Percentiles rank a stretch among this genome's conserved stretches.
Conservation (phyloP, 1,284 basidiomycete species). For the Boletus smithii region DNA sequence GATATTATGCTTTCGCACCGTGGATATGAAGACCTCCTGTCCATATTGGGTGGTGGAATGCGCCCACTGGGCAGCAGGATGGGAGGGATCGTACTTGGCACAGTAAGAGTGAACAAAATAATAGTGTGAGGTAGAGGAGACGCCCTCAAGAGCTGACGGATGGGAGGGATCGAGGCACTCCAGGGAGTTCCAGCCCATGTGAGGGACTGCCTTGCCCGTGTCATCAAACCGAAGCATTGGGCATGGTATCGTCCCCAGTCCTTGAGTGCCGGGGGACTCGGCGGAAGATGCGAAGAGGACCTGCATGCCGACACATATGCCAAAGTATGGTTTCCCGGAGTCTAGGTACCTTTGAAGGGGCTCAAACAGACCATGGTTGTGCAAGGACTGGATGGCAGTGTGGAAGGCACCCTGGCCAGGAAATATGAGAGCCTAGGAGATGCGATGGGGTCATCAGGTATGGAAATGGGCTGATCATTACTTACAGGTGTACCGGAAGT, state of each 20-base stretch:
- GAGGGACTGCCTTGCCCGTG: slow-evolving; percentile 84
- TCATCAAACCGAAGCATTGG: slow-evolving; percentile 67
- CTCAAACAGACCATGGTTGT: slow-evolving; percentile 71
- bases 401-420: slow-evolving; percentile 98
- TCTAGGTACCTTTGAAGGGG: slow-evolving; percentile 83
- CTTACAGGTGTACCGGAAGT: slow-evolving; percentile 71
- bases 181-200: slow-evolving; percentile 96
- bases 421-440: slow-evolving; percentile 84
- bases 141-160: slow-evolving; percentile 23
- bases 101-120: slow-evolving; percentile 99
- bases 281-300: slow-evolving; percentile 86
- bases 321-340: slow-evolving; percentile 92
- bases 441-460: slow-evolving; percentile 17
- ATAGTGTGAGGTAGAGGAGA: slow-evolving; percentile 54
- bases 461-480: slow-evolving; percentile 21
- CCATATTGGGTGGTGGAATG: slow-evolving; percentile 93
- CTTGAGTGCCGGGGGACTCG: slow-evolving; percentile 60
- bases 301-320: slow-evolving; percentile 98
- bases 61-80: slow-evolving; percentile 67
- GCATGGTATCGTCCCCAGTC: slow-evolving; percentile 73
- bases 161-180: slow-evolving; percentile 50
- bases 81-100: slow-evolving; percentile 64
- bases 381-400: slow-evolving; percentile 80
- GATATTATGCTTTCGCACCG: slow-evolving; percentile 81
- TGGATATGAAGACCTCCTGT: slow-evolving; percentile 87